phyloP scores from a whole-genome alignment of 345 rosid species.

The Pseudoturritis turrita region DNA sequence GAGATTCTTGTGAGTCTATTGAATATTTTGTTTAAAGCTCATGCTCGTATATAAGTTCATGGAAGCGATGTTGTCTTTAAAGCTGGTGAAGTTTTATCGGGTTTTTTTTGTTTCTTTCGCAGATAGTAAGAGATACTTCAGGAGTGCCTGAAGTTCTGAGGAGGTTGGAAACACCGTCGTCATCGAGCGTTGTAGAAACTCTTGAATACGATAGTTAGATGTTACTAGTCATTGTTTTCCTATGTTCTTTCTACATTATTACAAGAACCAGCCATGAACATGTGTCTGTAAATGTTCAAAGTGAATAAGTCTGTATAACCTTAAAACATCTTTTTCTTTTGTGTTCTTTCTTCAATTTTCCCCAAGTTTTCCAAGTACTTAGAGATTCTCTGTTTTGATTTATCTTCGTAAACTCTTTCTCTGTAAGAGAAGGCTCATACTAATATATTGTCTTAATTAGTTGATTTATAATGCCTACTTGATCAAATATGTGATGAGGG shows the following conservation, averaged over 20 bases:
- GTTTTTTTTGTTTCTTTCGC: conserved; percentile 12
- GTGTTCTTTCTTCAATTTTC: background rate
- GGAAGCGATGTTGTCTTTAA: background rate
- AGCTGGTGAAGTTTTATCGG: background rate
- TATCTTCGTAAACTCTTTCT: background rate
- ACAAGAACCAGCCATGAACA: conserved; percentile 21
- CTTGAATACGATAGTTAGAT: conserved; percentile 65
- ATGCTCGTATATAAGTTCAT: background rate
- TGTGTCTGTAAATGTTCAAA: conserved; percentile 12
- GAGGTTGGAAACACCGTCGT: conserved; percentile 51
- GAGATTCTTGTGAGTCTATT: conserved; percentile 74
- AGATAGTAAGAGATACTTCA: conserved; percentile 69
- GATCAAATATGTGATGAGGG: no score
- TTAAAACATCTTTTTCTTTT: background rate
- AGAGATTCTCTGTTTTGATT: background rate
- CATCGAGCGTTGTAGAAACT: conserved; percentile 35
- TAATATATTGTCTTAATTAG: no score
- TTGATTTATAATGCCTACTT: no score
- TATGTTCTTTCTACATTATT: background rate
- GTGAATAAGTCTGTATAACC: background rate
- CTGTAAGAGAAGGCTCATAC: no score
- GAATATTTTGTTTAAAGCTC: background rate
- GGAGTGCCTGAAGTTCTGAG: conserved; percentile 93
- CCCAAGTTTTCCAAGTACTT: background rate
- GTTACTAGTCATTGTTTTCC: conserved; percentile 5